Evolutionary conservation across 2,329 filamentous ascomycete species (phyloP).

Genomic region (Fusarium pininemorale): DNA sequence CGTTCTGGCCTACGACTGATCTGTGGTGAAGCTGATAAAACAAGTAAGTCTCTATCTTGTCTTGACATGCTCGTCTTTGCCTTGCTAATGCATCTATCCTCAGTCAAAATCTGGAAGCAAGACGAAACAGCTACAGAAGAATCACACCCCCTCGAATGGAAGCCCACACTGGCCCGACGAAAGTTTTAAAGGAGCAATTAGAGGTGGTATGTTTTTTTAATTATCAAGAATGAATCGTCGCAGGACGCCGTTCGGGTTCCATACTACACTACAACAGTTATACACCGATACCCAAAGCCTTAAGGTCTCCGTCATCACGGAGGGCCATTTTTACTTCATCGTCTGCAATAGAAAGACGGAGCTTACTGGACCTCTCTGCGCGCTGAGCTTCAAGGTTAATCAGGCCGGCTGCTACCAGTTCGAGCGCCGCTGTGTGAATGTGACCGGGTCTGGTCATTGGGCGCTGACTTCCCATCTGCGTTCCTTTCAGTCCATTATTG

Average conservation of each 20-base stretch:
- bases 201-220: slow-evolving; percentile 1
- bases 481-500: slow-evolving; percentile 42
- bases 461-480: slow-evolving; percentile 42
- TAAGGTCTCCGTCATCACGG: slow-evolving; percentile 87
- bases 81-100: slow-evolving; percentile 36
- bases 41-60: slow-evolving; percentile 62
- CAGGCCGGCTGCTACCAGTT: slow-evolving; percentile 87
- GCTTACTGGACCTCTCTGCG: slow-evolving; percentile 86
- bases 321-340: slow-evolving; percentile 92
- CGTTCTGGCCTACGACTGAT: slow-evolving; percentile 88
- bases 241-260: slow-evolving; percentile 19
- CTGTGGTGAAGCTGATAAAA: slow-evolving; percentile 96
- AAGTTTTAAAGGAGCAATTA: slow-evolving; percentile 67
- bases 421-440: slow-evolving; percentile 78
- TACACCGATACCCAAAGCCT: slow-evolving; percentile 73
- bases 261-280: slow-evolving; percentile 45
- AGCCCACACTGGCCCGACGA: slow-evolving; percentile 78
- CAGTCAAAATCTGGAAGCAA: slow-evolving; percentile 94
- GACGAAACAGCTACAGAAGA: slow-evolving; percentile 92
- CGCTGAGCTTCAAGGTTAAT: slow-evolving; percentile 83
- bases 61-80: neutral
- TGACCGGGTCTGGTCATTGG: slow-evolving; percentile 47
- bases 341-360: slow-evolving; percentile 85
- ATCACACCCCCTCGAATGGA: slow-evolving; percentile 92
- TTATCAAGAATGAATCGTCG: slow-evolving; percentile 18